Base-by-base conservation (phyloP, 2,329 filamentous ascomycete genomes). In the Colletotrichum sublineola region DNA sequence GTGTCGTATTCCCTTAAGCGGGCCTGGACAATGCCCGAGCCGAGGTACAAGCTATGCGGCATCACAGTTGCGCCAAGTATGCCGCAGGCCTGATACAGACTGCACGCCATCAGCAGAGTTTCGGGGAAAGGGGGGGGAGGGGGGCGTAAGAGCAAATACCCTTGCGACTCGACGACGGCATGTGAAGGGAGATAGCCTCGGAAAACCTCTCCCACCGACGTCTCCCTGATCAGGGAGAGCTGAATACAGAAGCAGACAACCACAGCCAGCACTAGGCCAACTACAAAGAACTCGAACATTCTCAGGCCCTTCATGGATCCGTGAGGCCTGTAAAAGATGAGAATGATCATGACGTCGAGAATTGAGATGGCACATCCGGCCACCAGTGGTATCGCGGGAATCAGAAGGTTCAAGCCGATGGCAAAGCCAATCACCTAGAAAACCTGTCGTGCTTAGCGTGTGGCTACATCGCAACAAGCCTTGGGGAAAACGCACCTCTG, bases 1-100 rank as follows among this genome's bases (percentile, higher is more conserved):
- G 81, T 82, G 72, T 92, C 90, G 76, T 91, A 93, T 24, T 92
- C 89, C 31, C 85, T 84, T 3, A 94, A 87, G 2, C 92, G 89
- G 8, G 90, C 84, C 78, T 93, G 91, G 1, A 93, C 90, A 52
- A 93, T 90, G 9, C 91, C 91, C 6, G 89, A 92, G 31, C 92
- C 92, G 4, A 94, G 85, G 75, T 91, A 93, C 4, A 93, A 81
- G 64, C 88, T 90, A 76, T 92, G 91, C 5, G 91, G 91, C 91
- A 93, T 92, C 33, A 93, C 91, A 0, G 93, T 95, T 4, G 93
- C 93, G 2, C 93, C 93, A 0, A 95, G 84, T 69, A 95, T 95
- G 63, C 93, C 93, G 74, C 93, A 95, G 1, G 92, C 88, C 80
- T 93, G 91, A 78, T 93, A 93, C 0, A 91, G 77, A 60, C 85